Evolutionary conservation across 2,329 filamentous ascomycete species (phyloP).

Genomic region (Neopestalotiopsis rosae): DNA sequence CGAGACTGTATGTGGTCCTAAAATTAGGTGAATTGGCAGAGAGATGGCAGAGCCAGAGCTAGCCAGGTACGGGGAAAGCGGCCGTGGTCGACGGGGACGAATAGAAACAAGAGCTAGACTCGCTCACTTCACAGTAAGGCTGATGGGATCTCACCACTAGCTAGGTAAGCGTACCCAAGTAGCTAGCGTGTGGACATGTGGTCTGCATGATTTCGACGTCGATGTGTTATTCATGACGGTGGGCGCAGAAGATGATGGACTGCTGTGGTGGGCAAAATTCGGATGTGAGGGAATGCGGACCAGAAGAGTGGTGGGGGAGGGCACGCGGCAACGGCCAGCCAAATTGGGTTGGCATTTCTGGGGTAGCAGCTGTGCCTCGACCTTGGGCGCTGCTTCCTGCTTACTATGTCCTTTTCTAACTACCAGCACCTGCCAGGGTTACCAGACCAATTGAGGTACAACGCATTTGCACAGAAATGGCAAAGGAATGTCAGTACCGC

Average conservation of each 20-base stretch:
- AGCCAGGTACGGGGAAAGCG: background rate
- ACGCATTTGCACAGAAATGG: background rate
- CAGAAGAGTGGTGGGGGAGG: background rate
- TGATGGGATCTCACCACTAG: background rate
- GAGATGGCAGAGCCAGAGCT: background rate
- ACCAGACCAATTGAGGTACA: background rate
- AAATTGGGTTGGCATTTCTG: background rate
- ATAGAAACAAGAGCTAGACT: background rate
- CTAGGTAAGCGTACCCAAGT: background rate
- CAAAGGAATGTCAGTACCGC: background rate
- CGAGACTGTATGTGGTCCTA: background rate
- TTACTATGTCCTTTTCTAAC: background rate
- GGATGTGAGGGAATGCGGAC: background rate
- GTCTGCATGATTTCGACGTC: background rate
- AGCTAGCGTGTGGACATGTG: background rate
- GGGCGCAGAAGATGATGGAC: background rate
- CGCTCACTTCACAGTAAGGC: slow-evolving; percentile 7
- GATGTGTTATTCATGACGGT: background rate
- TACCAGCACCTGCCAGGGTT: background rate
- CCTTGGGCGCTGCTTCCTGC: background rate
- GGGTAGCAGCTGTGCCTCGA: background rate
- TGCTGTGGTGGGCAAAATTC: background rate
- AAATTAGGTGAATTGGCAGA: slow-evolving; percentile 1
- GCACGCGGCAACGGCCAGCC: background rate
- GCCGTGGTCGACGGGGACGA: background rate